Evolutionary conservation across 169 alveolate species (phyloP).

Genomic region (Blepharisma undulans): DNA sequence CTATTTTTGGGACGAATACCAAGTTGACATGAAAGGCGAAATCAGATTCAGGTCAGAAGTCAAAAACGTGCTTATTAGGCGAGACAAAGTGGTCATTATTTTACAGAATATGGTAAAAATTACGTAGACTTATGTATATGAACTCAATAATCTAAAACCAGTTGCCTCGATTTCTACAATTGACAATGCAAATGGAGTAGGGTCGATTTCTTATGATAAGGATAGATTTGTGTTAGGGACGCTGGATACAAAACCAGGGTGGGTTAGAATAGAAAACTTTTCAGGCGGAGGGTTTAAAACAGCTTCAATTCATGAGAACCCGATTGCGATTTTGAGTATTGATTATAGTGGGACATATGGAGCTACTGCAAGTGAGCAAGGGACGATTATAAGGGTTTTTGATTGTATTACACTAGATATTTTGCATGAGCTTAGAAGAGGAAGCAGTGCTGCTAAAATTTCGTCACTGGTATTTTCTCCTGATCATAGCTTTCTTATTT

Average conservation of each 20-base stretch:
- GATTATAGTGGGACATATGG: constrained; percentile 85
- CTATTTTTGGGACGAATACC: constrained; percentile 93
- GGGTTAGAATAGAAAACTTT: constrained; percentile 74
- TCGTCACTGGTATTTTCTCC: constrained; percentile 84
- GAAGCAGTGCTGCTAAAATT: constrained; percentile 88
- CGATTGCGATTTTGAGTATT: constrained; percentile 75
- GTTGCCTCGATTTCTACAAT: constrained; percentile 89
- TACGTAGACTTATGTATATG: constrained; percentile 84
- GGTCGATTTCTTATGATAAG: constrained; percentile 78
- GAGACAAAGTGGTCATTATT: constrained; percentile 89
- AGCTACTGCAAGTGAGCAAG: constrained; percentile 91
- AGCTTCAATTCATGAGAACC: constrained; percentile 77
- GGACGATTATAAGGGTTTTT: constrained; percentile 87
- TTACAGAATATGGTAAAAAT: constrained; percentile 59
- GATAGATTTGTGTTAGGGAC: constrained; percentile 85
- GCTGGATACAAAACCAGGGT: constrained; percentile 85
- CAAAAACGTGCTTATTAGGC: constrained; percentile 86
- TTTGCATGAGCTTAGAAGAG: constrained; percentile 89
- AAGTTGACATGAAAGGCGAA: constrained; percentile 87
- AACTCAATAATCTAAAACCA: constrained; percentile 82
- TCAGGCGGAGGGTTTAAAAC: constrained; percentile 60
- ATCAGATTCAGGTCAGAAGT: constrained; percentile 85
- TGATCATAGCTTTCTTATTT: constrained; percentile 78
- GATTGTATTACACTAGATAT: constrained; percentile 73
- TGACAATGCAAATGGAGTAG: constrained; percentile 84